Evolutionary conservation across 208 protist species (phyloP).

Genomic region (Wallacemonas rigidus): DNA sequence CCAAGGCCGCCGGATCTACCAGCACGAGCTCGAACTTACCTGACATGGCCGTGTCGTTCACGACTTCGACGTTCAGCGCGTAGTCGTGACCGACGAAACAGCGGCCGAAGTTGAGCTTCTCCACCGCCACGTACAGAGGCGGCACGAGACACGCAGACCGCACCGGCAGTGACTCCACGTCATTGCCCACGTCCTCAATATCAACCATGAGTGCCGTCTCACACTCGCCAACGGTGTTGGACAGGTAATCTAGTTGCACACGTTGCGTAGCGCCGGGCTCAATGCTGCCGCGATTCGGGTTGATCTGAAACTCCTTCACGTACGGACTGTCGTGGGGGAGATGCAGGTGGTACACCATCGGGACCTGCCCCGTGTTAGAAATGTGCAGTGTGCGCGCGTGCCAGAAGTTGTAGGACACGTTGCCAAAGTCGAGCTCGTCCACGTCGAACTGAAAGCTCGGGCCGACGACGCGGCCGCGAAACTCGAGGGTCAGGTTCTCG

Average conservation of each 20-base stretch:
- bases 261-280: slow-evolving; percentile 50
- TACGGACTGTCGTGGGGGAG: slow-evolving; percentile 61
- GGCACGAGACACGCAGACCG: slow-evolving; percentile 87
- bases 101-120: slow-evolving; percentile 83
- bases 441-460: slow-evolving; percentile 94
- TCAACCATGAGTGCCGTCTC: slow-evolving; percentile 89
- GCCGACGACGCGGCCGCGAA: slow-evolving; percentile 91
- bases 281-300: slow-evolving; percentile 72
- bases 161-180: slow-evolving; percentile 87
- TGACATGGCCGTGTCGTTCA: slow-evolving; percentile 90
- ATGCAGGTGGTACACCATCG: slow-evolving; percentile 89
- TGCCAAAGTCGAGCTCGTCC: slow-evolving; percentile 92
- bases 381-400: slow-evolving; percentile 75
- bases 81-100: slow-evolving; percentile 93
- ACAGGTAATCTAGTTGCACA: slow-evolving; percentile 81
- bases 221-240: slow-evolving; percentile 79
- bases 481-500: slow-evolving; percentile 74
- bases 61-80: slow-evolving; percentile 81
- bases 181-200: slow-evolving; percentile 91
- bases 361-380: slow-evolving; percentile 94
- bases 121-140: slow-evolving; percentile 57
- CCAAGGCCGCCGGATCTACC: slow-evolving; percentile 43
- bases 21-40: slow-evolving; percentile 92
- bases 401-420: slow-evolving; percentile 93
- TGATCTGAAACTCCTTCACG: slow-evolving; percentile 72